Base-by-base conservation (phyloP, 2,329 filamentous ascomycete species). In the Emergomyces pasteurianus region DNA sequence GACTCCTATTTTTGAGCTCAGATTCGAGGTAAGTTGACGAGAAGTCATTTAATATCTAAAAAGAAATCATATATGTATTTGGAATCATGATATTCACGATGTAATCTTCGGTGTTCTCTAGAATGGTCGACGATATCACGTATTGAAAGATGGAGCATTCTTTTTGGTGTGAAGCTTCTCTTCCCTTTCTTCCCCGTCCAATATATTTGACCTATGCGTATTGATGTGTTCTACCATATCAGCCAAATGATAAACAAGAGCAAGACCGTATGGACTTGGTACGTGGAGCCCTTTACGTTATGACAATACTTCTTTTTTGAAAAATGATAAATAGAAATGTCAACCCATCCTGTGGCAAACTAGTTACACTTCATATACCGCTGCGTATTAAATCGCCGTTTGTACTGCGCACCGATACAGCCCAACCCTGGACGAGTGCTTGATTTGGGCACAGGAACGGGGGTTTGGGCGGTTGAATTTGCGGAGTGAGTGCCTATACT, bases 231-330 rank as follows among this genome's bases (percentile, higher is more conserved):
- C 31, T 26, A 16, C 42, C 10, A 26, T 23, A 47, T 47, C 47
- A 64, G 63, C 63, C 63, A 34, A 65, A 65, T 58, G 63, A 65
- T 40, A 62, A 62, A 42, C 49, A 38, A 46, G 63, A 65, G 47
- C 62, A 65, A 43, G 59, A 65, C 14, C 63, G 63, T 14, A 58
- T 65, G 59, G 62, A 63, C 14, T 46, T 65, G 38, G 63, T 65
- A 62, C 36, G 63, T 52, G 46, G n/a, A 57, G n/a, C 21, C 34
- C 14, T 36, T 16, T 2, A 8, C 21, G 36, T 7, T 40, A 8
- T n/a, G 18, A 28, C 12, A 7, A 14, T 21, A n/a, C 21, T 36
- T 21, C 9, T 26, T 8, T 38, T 26, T 42, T 8, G 31, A 52
- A 16, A 18, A n/a, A n/a, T 18, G 18, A 21, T 7, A 21, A 52